A percentile compares a stretch with the other conserved stretches of the same genome.
Conservation (phyloP, 2,329 filamentous ascomycete species). For the Coccinonectria pachysandricola region DNA sequence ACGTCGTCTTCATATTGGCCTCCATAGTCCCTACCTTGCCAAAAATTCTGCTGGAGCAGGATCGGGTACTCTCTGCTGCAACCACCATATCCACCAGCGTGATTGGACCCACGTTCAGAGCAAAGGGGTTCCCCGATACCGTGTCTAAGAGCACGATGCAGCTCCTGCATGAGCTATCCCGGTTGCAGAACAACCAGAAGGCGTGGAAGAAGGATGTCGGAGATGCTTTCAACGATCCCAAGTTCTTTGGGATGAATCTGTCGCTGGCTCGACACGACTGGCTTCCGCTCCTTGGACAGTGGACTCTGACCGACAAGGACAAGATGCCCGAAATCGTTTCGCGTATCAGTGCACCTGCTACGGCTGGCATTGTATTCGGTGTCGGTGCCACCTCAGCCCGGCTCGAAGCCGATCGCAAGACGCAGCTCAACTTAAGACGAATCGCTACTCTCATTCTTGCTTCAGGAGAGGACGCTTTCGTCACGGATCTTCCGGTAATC, state of each 20-base stretch:
- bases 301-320: constrained; percentile 79
- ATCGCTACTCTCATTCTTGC: constrained; percentile 72
- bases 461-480: constrained; percentile 67
- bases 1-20: constrained; percentile 71
- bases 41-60: constrained; percentile 74
- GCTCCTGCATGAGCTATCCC: constrained; percentile 67
- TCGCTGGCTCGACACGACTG: constrained; percentile 61
- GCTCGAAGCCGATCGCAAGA: constrained; percentile 88
- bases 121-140: constrained; percentile 79
- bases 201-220: constrained; percentile 85
- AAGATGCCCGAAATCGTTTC: constrained; percentile 70
- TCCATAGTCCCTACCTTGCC: constrained; percentile 70
- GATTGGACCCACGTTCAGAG: constrained; percentile 70
- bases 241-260: constrained; percentile 67
- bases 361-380: constrained; percentile 96
- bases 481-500: constrained; percentile 61
- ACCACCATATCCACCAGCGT: constrained; percentile 74
- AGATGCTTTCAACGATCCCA: constrained; percentile 83
- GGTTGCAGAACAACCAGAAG: constrained; percentile 72
- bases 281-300: constrained; percentile 76
- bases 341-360: constrained; percentile 73
- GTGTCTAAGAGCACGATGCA: constrained; percentile 61
- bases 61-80: constrained; percentile 70
- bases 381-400: constrained; percentile 89
- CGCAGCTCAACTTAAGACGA: constrained; percentile 79